A percentile compares a stretch with the other conserved stretches of the same genome.
phyloP scores from a whole-genome alignment of 495 filamentous ascomycete species.

The Aspergillus panamensis region DNA sequence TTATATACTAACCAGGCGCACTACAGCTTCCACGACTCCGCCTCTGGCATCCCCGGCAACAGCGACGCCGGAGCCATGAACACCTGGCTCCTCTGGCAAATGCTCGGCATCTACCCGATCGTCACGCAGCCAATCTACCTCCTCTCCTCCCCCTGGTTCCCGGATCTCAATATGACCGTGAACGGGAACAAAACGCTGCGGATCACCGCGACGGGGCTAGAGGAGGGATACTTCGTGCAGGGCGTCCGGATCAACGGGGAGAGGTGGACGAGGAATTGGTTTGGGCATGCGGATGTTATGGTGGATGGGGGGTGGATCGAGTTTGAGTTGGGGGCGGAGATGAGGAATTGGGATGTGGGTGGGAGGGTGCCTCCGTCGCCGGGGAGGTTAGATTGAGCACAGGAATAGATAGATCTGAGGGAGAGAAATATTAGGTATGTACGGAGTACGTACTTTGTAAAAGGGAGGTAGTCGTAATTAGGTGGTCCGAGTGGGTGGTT shows the following conservation, averaged over 20 bases:
- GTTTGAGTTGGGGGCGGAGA: conserved; percentile 55
- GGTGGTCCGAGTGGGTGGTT: too few species aligned
- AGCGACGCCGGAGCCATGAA: conserved; percentile 70
- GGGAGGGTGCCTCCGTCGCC: conserved; percentile 54
- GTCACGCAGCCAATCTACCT: conserved; percentile 64
- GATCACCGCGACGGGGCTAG: conserved; percentile 52
- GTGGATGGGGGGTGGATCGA: conserved; percentile 57
- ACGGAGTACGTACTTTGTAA: neutral
- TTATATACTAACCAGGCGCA: neutral
- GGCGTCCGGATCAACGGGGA: conserved; percentile 34
- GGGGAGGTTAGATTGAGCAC: conserved; percentile 17
- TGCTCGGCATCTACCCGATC: conserved; percentile 67
- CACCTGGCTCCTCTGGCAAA: conserved; percentile 64
- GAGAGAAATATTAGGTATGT: neutral
- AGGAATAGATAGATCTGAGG: neutral
- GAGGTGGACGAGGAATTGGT: conserved; percentile 51
- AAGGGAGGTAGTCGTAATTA: too few species aligned
- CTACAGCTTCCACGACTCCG: conserved; percentile 38
- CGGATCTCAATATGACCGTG: conserved; percentile 54
- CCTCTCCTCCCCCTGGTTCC: conserved; percentile 60
- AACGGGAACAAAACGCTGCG: conserved; percentile 51
- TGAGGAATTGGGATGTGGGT: conserved; percentile 53
- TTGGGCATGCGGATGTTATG: conserved; percentile 62
- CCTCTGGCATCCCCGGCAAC: conserved; percentile 61
- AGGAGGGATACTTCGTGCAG: conserved; percentile 55